Percentiles rank a stretch among this genome's conserved stretches.
These are phyloP conservation scores for Sparassis latifolia DNA, from an alignment of 1,284 basidiomycete species.

Conservation along the genomic window DNA sequence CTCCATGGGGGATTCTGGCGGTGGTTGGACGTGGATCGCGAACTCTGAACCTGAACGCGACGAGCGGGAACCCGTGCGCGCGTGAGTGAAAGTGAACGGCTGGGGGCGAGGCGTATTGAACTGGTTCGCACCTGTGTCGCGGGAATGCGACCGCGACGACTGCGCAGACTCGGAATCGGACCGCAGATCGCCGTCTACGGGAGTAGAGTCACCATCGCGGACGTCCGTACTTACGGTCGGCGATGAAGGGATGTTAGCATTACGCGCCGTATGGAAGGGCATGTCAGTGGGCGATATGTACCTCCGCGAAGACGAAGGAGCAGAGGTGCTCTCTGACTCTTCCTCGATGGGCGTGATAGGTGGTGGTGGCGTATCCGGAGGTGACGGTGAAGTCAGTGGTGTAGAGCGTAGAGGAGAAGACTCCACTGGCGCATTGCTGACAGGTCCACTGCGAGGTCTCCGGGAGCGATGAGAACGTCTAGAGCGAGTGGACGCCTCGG, in stretches of 20 bases:
- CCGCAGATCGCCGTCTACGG: slow-evolving; percentile 13
- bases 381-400: slow-evolving; percentile 31
- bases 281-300: slow-evolving; percentile 65
- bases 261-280: slow-evolving; percentile 49
- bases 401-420: slow-evolving; percentile 54
- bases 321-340: slow-evolving; percentile 35
- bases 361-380: slow-evolving; percentile 61
- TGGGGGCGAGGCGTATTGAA: slow-evolving; percentile 63
- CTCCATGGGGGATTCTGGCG: slow-evolving; percentile 67
- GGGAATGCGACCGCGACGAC: slow-evolving; percentile 35
- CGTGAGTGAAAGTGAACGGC: slow-evolving; percentile 27
- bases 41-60: slow-evolving; percentile 50
- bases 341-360: slow-evolving; percentile 76
- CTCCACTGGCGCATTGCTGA: slow-evolving; percentile 32
- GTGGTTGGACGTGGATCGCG: slow-evolving; percentile 62
- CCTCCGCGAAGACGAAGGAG: slow-evolving; percentile 42
- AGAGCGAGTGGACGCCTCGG: slow-evolving; percentile 43
- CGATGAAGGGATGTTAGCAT: slow-evolving; percentile 42
- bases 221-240: slow-evolving; percentile 28
- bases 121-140: slow-evolving; percentile 66
- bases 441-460: slow-evolving; percentile 27
- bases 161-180: slow-evolving; percentile 30
- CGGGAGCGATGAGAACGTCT: slow-evolving; percentile 58
- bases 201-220: slow-evolving; percentile 5
- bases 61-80: slow-evolving; percentile 27